Evolutionary conservation across 768 basidiomycete genomes (phyloP), one percentile per base, ranked within the genome.

Genomic region (Podaxis rugospora): DNA sequence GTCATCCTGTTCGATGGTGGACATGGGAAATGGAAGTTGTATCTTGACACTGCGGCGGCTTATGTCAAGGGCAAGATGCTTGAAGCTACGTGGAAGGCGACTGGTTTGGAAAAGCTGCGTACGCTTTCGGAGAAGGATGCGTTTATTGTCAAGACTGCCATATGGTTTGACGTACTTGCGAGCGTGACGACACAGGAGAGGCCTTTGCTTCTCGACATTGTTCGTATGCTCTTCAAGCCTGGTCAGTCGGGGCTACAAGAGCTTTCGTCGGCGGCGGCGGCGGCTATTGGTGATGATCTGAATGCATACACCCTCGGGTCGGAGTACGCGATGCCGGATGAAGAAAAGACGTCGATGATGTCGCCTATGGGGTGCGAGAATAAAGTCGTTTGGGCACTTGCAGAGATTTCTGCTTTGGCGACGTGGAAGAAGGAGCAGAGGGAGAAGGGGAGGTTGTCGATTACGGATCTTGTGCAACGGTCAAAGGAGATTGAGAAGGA

Each of bases 131-230:
- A 80, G 77, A 77, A 84, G 76, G 74, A 80, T 76, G 70, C 82
- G 74, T 92, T 92, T 72, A 86, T 93, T 69, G 80, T 92, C 74
- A 91, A 91, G 72, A 88, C 91, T 27, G 85, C 89, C 14, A 85
- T 93, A 58, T 93, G 92, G 92, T 92, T 93, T 70, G 92, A 93
- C 69, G 89, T 93, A 37, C 79, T 93, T 55, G 90, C 89, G 5
- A 84, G 87, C 1, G 81, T 88, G 54, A 90, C 90, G n/a, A 85
- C 82, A n/a, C 76, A 80, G 63, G 66, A 78, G 64, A 65, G 73
- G 2, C 90, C 92, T 9, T 75, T 76, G 51, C 86, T 92, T 70
- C 72, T 88, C 40, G 35, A 66, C 2, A 76, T 80, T 44, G 87
- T 90, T 67, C 78, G 80, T 23, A 70, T 71, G 25, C 75, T 93